Evolutionary conservation across 345 rosid species (phyloP).

Genomic region (Heritiera littoralis): DNA sequence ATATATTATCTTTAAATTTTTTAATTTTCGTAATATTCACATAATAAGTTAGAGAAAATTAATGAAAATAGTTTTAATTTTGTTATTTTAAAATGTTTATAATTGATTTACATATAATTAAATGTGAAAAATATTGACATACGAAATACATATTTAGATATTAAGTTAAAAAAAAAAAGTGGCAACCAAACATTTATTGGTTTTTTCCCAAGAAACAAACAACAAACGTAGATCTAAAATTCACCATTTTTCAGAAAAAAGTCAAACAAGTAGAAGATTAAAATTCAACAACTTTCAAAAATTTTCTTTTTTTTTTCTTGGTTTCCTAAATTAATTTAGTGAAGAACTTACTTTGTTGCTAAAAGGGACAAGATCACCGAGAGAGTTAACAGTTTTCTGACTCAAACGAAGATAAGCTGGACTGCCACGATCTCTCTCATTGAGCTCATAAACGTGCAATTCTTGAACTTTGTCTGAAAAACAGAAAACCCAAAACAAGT

Average conservation of each 20-base stretch:
- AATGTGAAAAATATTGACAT: too few species aligned
- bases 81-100: too few species aligned
- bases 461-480: conserved; percentile 63
- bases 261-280: conserved; percentile 11
- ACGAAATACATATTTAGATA: too few species aligned
- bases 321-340: background rate
- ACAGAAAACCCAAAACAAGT: background rate
- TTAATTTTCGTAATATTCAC: too few species aligned
- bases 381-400: conserved; percentile 73
- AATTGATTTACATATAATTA: too few species aligned
- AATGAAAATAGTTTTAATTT: too few species aligned
- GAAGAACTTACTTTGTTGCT: conserved; percentile 62
- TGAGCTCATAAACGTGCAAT: conserved; percentile 70
- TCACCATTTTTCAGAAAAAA: background rate
- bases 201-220: background rate
- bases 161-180: too few species aligned
- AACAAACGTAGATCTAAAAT: background rate
- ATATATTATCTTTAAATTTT: too few species aligned
- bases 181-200: background rate
- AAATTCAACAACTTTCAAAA: background rate
- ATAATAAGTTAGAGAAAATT: too few species aligned
- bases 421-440: conserved; percentile 88
- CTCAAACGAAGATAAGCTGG: conserved; percentile 77
- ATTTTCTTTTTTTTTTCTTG: background rate
- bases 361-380: conserved; percentile 91